Base-by-base conservation (phyloP, 192 early-diverging fungal genomes). In the Backusella parvicylindrica region DNA sequence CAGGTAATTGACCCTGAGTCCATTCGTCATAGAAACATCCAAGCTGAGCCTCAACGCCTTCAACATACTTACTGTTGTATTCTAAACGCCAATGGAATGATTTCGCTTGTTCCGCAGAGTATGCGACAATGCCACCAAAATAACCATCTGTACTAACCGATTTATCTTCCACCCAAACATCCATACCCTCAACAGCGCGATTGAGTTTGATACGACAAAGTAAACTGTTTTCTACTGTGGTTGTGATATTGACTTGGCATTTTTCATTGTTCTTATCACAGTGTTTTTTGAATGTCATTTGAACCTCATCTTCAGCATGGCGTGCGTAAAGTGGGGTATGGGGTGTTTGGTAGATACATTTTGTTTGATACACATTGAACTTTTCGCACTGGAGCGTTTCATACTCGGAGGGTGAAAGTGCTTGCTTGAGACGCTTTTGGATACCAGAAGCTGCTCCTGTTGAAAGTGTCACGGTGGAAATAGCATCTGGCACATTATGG, bases 1-100 rank as follows among this genome's bases (percentile, higher is more conserved):
- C 86, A 41, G 84, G 86, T n/a, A 85, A 77, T 63, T 81, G 75
- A 0, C 77, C 79, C 7, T 77, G 60, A n/a, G 77, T 79, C 86
- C 86, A 87, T 43, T 87, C 86, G 71, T 87, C 86, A 28, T 87
- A 87, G 7, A 77, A 65, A 35, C 86, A 87, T n/a, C 73, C 74
- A n/a, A 79, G 35, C 9, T 74, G 72, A 3, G 79, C 72, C 35
- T 78, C 71, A 7, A 79, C 80, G 13, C 64, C 23, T 2, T 73
- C 30, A 41, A 76, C 75, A 36, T 78, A 12, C 23, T 65, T 71
- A 23, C 28, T 65, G 49, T 56, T n/a, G 47, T 36, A 13, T 68
- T 69, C 32, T n/a, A 41, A 11, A 28, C 21, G n/a, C 71, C 71
- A 79, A 3, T 40, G 13, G 2, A 64, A 8, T 16, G 56, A 41